phyloP scores from a whole-genome alignment of 2,329 filamentous ascomycete species.

The Aureobasidium sp. region DNA sequence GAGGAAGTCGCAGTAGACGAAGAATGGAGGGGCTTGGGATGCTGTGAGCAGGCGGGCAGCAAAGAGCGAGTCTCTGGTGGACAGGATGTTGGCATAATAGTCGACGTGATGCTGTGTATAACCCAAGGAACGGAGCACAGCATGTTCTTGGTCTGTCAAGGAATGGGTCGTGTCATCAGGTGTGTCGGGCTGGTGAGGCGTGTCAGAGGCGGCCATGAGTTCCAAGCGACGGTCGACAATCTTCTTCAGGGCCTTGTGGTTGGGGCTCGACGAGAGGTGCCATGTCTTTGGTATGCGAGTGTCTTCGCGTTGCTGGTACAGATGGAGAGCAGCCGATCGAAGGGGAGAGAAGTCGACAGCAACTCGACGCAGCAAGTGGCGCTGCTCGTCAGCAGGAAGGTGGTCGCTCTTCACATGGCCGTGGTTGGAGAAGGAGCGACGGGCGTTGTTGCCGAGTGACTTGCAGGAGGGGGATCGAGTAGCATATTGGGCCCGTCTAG shows the following conservation, averaged over 20 bases:
- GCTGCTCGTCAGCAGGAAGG: not conserved
- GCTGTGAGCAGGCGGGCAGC: constrained; percentile 19
- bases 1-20: constrained; percentile 41
- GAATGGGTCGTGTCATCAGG: not conserved
- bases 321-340: not conserved
- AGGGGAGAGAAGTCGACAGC: not conserved
- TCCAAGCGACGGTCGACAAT: not conserved
- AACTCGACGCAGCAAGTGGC: not conserved
- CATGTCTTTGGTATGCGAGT: not conserved
- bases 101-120: constrained; percentile 20
- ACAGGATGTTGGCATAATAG: constrained; percentile 21
- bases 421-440: constrained; percentile 9
- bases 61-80: constrained; percentile 16
- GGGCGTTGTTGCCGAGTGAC: not conserved
- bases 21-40: constrained; percentile 19
- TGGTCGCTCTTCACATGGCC: constrained; percentile 2
- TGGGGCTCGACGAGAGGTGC: not conserved
- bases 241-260: not conserved
- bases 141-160: not conserved
- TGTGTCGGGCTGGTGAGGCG: not conserved
- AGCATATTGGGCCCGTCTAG: constrained; percentile 11
- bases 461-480: not conserved
- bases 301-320: not conserved
- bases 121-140: constrained; percentile 16
- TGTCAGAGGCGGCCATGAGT: not conserved